These are phyloP conservation scores for Dryadomyces quercus-mongolicae DNA, from an alignment of 2,329 filamentous ascomycete species.

Conservation along the genomic window DNA sequence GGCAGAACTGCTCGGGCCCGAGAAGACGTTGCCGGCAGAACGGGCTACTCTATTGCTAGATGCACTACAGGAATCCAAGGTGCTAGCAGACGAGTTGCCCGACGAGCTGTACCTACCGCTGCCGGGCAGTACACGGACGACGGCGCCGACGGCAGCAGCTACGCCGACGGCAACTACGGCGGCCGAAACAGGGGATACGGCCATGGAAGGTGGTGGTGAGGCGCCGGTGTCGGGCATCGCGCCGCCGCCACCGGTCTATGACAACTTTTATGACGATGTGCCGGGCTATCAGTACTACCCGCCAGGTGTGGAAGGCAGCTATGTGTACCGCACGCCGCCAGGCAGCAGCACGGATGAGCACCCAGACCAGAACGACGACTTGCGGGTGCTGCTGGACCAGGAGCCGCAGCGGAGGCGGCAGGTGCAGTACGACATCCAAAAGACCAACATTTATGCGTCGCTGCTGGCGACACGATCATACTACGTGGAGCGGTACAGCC, in stretches of 20 bases:
- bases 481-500: conserved; percentile 77
- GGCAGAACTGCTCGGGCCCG: neutral
- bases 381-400: conserved; percentile 35
- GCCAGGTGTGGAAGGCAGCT: conserved; percentile 20
- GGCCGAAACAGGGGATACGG: neutral
- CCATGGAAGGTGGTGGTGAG: neutral
- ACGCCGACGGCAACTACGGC: neutral
- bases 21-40: conserved; percentile 51
- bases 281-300: conserved; percentile 39
- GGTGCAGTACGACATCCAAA: conserved; percentile 79
- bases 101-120: conserved; percentile 39
- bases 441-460: conserved; percentile 77
- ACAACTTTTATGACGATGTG: conserved; percentile 28
- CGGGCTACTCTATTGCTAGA: conserved; percentile 63
- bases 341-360: conserved; percentile 10
- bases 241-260: neutral
- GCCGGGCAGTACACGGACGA: conserved; percentile 12
- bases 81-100: conserved; percentile 55
- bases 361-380: conserved; percentile 29
- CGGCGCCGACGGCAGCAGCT: conserved; percentile 19
- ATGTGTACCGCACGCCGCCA: conserved; percentile 15
- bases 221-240: no score
- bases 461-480: conserved; percentile 73
- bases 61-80: conserved; percentile 58
- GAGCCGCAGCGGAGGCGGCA: conserved; percentile 39